phyloP scores from a whole-genome alignment of 371 early-diverging fungal genomes.

The Dichotomocladium elegans region DNA sequence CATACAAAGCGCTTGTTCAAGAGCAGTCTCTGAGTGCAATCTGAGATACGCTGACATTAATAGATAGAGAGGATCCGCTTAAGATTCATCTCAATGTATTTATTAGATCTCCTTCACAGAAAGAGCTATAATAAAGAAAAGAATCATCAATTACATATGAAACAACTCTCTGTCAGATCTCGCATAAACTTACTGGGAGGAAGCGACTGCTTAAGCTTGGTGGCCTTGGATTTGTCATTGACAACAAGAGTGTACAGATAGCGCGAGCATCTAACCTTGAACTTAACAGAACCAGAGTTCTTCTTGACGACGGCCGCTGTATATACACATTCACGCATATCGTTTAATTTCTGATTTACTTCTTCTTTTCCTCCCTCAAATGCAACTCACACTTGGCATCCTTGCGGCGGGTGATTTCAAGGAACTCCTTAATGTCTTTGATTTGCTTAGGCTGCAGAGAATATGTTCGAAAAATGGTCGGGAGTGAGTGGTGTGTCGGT shows the following conservation, averaged over 20 bases:
- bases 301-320: slow-evolving; percentile 94
- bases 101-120: slow-evolving; percentile 9
- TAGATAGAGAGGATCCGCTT: too few relatives aligned
- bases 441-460: slow-evolving; percentile 90
- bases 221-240: slow-evolving; percentile 94
- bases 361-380: too few relatives aligned
- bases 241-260: slow-evolving; percentile 98
- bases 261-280: slow-evolving; percentile 98
- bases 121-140: slow-evolving; percentile 4
- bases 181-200: slow-evolving; percentile 66
- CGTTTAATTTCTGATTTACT: too few relatives aligned
- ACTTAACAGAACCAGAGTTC: slow-evolving; percentile 93
- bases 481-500: background rate
- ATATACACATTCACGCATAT: slow-evolving; percentile 2
- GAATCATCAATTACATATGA: background rate
- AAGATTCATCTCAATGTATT: slow-evolving; percentile 2
- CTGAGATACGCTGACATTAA: too few relatives aligned
- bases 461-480: background rate
- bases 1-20: slow-evolving; percentile 43
- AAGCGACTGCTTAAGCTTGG: slow-evolving; percentile 92
- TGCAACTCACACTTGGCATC: slow-evolving; percentile 82
- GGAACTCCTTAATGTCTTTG: slow-evolving; percentile 97
- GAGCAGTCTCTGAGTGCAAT: slow-evolving; percentile 17
- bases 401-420: slow-evolving; percentile 93
- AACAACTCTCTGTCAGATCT: background rate